Base-by-base conservation (phyloP, 129 eudicot genomes). In the Lactuca sativa region DNA sequence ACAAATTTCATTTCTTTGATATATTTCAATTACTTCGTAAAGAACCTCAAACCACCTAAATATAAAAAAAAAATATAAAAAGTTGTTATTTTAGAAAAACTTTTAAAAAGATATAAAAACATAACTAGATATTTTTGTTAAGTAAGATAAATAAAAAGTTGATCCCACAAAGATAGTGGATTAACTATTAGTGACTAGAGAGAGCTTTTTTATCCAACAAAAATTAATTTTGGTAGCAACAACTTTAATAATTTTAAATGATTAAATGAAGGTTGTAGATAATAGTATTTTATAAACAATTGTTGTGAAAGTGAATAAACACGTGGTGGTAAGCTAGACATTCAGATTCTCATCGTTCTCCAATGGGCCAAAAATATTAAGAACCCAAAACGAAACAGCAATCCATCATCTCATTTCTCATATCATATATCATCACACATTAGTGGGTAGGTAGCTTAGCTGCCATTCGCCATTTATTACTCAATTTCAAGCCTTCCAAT, bases 401-500 rank as follows among this genome's bases (percentile, higher is more conserved):
- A 3, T 16, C 18, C 31, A 64, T 11, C 5, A 6, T 36, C 38
- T 25, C 30, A 18, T 18, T 18, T 18, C 21, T 18, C 21, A 18
- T 18, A 18, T 18, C 21, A 25, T 25, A 25, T 25, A 25, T 25
- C 30, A 25, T 25, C 30, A 25, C 30, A 25, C 30, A 36, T 36
- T 6, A 47, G 66, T 59, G 71, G 81, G 76, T 77, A 62, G 81
- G 81, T 77, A 52, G 76, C 30, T 25, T 25, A 25, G 30, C 30
- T 25, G 30, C 71, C 41, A 60, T 70, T 40, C 18, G 38, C 69
- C 75, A 77, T 69, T 69, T 55, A 69, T 77, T 77, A 32, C 25
- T 48, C 43, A 76, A 36, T 67, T 64, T 13, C 54, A 61, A 66
- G 40, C 13, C 52, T 57, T 66, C 41, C 62, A 68, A 11, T 47